Evolutionary conservation across 176 grass and related monocot genomes (phyloP).

Genomic region (Oryza meyeriana): DNA sequence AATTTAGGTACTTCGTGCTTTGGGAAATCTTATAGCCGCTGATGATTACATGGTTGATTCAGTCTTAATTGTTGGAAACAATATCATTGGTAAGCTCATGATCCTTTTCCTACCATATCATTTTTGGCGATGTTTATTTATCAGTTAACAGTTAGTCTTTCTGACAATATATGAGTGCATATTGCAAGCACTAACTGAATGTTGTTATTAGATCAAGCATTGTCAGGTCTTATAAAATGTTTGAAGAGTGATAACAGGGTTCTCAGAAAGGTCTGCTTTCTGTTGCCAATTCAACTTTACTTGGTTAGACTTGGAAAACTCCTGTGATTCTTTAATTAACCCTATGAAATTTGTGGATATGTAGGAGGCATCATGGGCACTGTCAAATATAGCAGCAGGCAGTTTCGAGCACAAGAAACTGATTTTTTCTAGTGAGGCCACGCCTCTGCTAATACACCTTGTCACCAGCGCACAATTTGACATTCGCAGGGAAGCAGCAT

Average conservation of each 20-base stretch:
- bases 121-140: not conserved
- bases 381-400: conserved; percentile 89
- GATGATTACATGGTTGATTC: conserved; percentile 73
- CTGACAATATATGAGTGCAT: not conserved
- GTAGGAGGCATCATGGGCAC: conserved; percentile 86
- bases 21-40: conserved; percentile 90
- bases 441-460: conserved; percentile 56
- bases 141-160: not conserved
- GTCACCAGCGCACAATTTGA: conserved; percentile 69
- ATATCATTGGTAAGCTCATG: conserved; percentile 59
- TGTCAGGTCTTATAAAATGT: conserved; percentile 89
- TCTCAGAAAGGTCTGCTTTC: conserved; percentile 75
- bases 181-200: conserved; percentile 37
- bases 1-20: conserved; percentile 81
- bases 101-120: conserved; percentile 26
- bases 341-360: conserved; percentile 11
- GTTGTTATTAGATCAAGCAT: conserved; percentile 60
- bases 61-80: conserved; percentile 71
- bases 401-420: conserved; percentile 79
- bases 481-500: conserved; percentile 87
- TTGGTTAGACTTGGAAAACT: not conserved
- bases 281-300: conserved; percentile 14
- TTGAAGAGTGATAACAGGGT: conserved; percentile 87
- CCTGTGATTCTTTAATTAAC: conserved; percentile 7
- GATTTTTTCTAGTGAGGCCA: conserved; percentile 69